Base-by-base conservation (phyloP, 2,329 filamentous ascomycete genomes). In the Nannizziopsis arthrosporioides region DNA sequence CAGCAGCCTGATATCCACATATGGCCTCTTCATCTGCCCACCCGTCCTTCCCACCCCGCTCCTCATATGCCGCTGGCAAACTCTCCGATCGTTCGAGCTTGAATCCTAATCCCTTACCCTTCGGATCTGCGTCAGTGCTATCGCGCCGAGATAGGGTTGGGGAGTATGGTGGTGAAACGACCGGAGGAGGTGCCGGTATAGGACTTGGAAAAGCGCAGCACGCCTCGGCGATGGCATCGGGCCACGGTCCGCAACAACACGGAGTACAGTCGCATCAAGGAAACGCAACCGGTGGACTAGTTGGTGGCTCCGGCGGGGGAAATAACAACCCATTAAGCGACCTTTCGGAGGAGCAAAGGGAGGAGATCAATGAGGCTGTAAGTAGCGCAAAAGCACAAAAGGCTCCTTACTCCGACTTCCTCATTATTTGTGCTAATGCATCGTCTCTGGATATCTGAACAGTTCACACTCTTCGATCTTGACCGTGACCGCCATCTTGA, bases 391-490 rank as follows among this genome's bases (percentile, higher is more conserved):
- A 42, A 5, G 3, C 30, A 32, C 37, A 36, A 34, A 32, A 14
- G 14, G 5, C 34, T 18, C 30, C 14, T 10, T 41, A 27, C 8
- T 19, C n/a, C 9, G 31, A 32, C 30, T 36, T 9, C 14, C 40
- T 22, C 12, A 18, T 27, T 27, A n/a, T n/a, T n/a, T n/a, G n/a
- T n/a, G 22, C 22, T 27, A 27, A 27, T 7, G 3, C 22, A 27
- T 27, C 7, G 22, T 27, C 22, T 27, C 22, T 27, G 22, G 3
- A 27, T 4, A 3, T 7, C 7, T 27, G 22, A 38, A 37, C 55
- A 94, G 84, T 96, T 96, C 68, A 82, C 82, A 53, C 81, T 96
- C 55, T 96, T 98, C 74, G 92, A 96, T 66, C 84, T 94, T 61
- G 90, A 96, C 74, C 90, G 93, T 65, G 89, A 96, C 70, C 78